Evolutionary conservation across 176 grass and related monocot species (phyloP).

Genomic region (Carex cristatella): DNA sequence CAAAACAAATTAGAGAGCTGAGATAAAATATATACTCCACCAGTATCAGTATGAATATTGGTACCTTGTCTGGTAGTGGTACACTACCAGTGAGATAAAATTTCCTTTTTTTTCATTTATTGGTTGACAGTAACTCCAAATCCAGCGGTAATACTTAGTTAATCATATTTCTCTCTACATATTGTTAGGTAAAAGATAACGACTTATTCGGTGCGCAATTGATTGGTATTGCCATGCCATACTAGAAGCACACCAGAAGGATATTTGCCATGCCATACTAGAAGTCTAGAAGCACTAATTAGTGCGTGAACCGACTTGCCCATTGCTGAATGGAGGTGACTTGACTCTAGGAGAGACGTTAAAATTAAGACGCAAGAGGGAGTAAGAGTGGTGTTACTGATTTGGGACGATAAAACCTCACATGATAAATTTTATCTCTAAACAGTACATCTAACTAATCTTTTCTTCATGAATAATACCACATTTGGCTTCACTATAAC

Average conservation of each 20-base stretch:
- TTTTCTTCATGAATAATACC: not conserved
- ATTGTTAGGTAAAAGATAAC: conserved; percentile 48
- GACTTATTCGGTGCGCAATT: conserved; percentile 89
- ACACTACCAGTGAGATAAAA: not conserved
- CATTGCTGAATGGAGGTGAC: conserved; percentile 43
- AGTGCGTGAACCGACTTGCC: conserved; percentile 54
- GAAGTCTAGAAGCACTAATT: conserved; percentile 24
- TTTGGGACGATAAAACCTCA: conserved; percentile 98
- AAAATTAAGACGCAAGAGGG: conserved; percentile 80
- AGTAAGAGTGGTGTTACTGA: conserved; percentile 82
- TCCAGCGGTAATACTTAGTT: not conserved
- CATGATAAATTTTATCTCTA: conserved; percentile 89
- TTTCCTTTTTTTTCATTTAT: not conserved
- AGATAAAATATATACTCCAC: not conserved
- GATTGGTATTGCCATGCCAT: conserved; percentile 50
- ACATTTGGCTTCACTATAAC: not conserved
- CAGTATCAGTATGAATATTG: not conserved
- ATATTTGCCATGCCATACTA: conserved; percentile 81
- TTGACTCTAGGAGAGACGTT: conserved; percentile 60
- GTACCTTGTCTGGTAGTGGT: not conserved
- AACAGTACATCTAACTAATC: conserved; percentile 51
- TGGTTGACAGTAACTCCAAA: not conserved
- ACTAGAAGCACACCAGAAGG: not conserved
- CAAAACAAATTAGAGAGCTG: not conserved
- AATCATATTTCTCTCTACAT: not conserved